Evolutionary conservation across 73 alveolate genomes (phyloP).

Genomic region (Uronychia binucleata): DNA sequence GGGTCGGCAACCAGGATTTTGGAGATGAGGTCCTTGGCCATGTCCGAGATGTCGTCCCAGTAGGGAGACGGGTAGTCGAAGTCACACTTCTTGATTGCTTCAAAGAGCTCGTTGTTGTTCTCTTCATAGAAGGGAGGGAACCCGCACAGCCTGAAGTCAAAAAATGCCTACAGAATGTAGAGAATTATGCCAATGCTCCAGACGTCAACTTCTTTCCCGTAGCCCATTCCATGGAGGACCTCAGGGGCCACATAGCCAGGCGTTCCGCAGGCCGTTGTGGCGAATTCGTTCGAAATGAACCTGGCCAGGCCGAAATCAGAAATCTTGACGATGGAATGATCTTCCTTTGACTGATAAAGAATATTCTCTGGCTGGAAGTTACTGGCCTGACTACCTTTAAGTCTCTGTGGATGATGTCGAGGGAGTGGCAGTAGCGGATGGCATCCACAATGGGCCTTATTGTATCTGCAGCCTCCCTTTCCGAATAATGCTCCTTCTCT

Average conservation of each 20-base stretch:
- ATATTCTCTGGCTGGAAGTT: conserved; percentile 90
- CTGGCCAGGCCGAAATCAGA: conserved; percentile 98
- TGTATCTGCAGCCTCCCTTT: conserved; percentile 96
- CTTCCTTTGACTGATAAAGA: conserved; percentile 90
- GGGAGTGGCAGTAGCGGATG: conserved; percentile 93
- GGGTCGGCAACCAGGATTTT: conserved; percentile 78
- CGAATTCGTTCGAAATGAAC: conserved; percentile 89
- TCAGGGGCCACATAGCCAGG: conserved; percentile 99
- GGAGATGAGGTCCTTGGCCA: conserved; percentile 84
- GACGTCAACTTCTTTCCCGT: conserved; percentile 94
- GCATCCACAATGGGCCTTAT: conserved; percentile 97
- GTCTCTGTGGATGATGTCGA: conserved; percentile 97
- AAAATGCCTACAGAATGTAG: conserved; percentile 69
- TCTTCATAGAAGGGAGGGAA: conserved; percentile 96
- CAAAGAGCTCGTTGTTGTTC: conserved; percentile 82
- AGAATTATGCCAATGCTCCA: conserved; percentile 97
- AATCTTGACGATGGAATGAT: conserved; percentile 87
- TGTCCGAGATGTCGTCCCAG: conserved; percentile 87
- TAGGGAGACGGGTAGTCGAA: conserved; percentile 87
- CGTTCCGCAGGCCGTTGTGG: conserved; percentile 98
- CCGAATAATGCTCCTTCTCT: conserved; percentile 96
- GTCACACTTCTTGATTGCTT: conserved; percentile 78
- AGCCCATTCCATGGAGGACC: conserved; percentile 92
- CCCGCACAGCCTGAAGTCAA: conserved; percentile 78
- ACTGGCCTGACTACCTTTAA: conserved; percentile 54